A percentile compares a stretch with the other conserved stretches of the same genome.
Conservation (phyloP, 2,329 filamentous ascomycete genomes). For the Neofusicoccum sp. region DNA sequence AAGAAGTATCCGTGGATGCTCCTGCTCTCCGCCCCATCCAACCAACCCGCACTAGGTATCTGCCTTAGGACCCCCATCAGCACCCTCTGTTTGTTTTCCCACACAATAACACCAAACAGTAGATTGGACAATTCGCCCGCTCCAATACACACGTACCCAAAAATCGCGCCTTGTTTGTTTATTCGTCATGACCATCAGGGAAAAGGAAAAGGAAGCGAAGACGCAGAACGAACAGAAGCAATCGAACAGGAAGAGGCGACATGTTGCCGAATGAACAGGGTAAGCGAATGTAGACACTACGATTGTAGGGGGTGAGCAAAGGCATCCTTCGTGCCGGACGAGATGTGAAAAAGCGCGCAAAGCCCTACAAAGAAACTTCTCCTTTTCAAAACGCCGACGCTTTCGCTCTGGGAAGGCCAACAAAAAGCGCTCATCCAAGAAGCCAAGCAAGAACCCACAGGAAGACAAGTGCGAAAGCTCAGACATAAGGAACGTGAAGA, state of each 20-base stretch:
- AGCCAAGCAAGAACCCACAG: neutral
- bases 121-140: neutral
- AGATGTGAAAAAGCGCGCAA: neutral
- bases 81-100: conserved; percentile 13
- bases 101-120: conserved; percentile 10
- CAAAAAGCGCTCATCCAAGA: conserved; percentile 2
- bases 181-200: conserved; percentile 13
- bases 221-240: neutral
- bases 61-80: neutral
- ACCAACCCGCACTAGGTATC: neutral
- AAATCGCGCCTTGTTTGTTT: conserved; percentile 12
- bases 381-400: conserved; percentile 13
- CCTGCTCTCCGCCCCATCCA: neutral
- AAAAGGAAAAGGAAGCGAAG: neutral
- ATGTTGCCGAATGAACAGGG: neutral
- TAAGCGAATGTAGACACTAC: conserved; percentile 18
- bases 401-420: conserved; percentile 13
- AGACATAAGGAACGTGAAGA: neutral
- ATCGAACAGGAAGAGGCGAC: neutral
- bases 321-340: conserved; percentile 9
- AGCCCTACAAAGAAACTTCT: neutral
- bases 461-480: neutral
- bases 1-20: neutral
- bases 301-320: conserved; percentile 9
- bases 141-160: conserved; percentile 8